Percentiles rank a stretch among this genome's conserved stretches.
These are phyloP conservation scores for Lachancea mirantina DNA, from an alignment of 805 yeast genomes.

Conservation along the genomic window DNA sequence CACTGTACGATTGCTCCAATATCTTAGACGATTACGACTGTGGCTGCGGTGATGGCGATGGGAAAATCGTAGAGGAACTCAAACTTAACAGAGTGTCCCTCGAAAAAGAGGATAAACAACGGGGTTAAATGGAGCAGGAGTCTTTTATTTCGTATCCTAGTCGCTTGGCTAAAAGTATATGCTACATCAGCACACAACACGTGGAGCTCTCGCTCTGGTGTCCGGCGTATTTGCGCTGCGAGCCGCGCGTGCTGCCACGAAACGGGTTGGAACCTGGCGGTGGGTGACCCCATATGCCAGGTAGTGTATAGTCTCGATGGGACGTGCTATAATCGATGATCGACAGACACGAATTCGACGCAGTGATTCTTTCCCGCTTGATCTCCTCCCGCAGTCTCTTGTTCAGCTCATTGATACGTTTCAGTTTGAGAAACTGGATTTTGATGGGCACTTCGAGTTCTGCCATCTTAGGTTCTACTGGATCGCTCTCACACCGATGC, in stretches of 20 bases:
- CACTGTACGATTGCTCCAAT: constrained; percentile 73
- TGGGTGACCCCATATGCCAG: constrained; percentile 37
- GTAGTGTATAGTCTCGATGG: constrained; percentile 33
- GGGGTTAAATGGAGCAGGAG: constrained; percentile 27
- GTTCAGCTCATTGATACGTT: constrained; percentile 53
- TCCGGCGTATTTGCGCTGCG: constrained; percentile 1
- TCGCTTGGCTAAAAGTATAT: neutral
- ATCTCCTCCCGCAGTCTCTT: constrained; percentile 45
- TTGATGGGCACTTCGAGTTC: constrained; percentile 31
- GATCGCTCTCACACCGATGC: no score
- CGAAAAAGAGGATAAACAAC: constrained; percentile 42
- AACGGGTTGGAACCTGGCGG: constrained; percentile 35
- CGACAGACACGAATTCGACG: constrained; percentile 52
- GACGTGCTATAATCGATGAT: constrained; percentile 34
- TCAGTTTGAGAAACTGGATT: constrained; percentile 49
- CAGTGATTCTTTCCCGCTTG: constrained; percentile 50
- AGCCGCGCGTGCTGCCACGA: constrained; percentile 18
- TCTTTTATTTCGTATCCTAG: neutral
- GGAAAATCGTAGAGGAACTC: constrained; percentile 20
- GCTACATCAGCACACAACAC: constrained; percentile 34
- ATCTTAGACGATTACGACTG: constrained; percentile 90
- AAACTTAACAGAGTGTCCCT: constrained; percentile 30
- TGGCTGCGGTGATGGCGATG: constrained; percentile 84
- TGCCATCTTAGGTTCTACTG: constrained; percentile 3
- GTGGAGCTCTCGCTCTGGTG: constrained; percentile 9